Percentiles rank a stretch among this genome's conserved stretches.
phyloP scores from a whole-genome alignment of 768 basidiomycete species.

The Lactifluus volemus region DNA sequence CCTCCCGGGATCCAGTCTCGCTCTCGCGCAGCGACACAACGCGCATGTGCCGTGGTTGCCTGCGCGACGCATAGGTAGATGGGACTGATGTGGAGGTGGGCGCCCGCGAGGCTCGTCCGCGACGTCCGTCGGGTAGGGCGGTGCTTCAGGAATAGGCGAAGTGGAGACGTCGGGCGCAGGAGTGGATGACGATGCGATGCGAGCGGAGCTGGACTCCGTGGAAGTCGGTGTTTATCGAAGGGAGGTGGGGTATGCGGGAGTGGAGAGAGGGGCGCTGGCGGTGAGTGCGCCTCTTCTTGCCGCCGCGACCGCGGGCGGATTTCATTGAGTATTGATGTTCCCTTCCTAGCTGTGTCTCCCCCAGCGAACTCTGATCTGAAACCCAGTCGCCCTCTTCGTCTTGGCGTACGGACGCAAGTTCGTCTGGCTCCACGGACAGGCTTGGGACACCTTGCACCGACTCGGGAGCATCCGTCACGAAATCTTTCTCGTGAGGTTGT shows the following conservation, averaged over 20 bases:
- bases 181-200: conserved; percentile 16
- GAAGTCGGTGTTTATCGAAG: background rate
- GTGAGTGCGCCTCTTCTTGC: background rate
- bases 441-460: background rate
- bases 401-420: conserved; percentile 19
- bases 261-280: conserved; percentile 1
- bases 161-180: background rate
- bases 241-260: background rate
- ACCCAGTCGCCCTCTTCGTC: conserved; percentile 55
- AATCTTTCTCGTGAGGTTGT: background rate
- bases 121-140: background rate
- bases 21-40: conserved; percentile 26
- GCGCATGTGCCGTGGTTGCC: conserved; percentile 24
- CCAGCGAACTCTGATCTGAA: conserved; percentile 41
- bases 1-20: conserved; percentile 28
- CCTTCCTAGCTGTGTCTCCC: background rate
- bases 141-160: background rate
- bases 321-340: background rate
- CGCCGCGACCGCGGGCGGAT: conserved; percentile 12
- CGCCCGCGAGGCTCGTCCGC: conserved; percentile 21
- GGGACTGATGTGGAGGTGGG: conserved; percentile 7
- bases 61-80: conserved; percentile 8
- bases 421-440: background rate
- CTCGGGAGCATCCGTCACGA: background rate
- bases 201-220: background rate